Percentiles rank a stretch among this genome's conserved stretches.
Conservation (phyloP, 2,329 filamentous ascomycete genomes). For the Ophiocordyceps robertsii region DNA sequence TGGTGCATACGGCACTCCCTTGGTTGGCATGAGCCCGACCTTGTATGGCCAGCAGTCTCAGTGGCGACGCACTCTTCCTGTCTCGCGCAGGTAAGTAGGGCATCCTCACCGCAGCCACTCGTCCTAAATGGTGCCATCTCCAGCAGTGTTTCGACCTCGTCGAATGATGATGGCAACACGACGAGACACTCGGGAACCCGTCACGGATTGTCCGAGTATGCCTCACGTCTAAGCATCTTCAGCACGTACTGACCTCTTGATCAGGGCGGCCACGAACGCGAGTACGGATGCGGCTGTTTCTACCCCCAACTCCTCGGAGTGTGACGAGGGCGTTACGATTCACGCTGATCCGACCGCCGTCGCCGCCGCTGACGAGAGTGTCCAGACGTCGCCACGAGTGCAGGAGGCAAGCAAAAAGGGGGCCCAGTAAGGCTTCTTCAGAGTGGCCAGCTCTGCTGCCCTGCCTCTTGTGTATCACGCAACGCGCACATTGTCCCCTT, state of each 20-base stretch:
- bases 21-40: conserved; percentile 37
- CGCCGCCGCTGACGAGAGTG: conserved; percentile 23
- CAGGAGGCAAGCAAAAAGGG: conserved; percentile 26
- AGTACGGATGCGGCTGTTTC: conserved; percentile 24
- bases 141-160: conserved; percentile 14
- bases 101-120: neutral
- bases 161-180: conserved; percentile 13
- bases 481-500: neutral
- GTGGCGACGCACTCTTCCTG: conserved; percentile 19
- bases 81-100: conserved; percentile 16
- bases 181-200: conserved; percentile 17
- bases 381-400: conserved; percentile 32
- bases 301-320: conserved; percentile 31
- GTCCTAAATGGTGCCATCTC: neutral
- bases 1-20: conserved; percentile 50
- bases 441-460: conserved; percentile 1
- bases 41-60: conserved; percentile 23
- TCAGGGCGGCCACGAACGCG: conserved; percentile 24
- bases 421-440: conserved; percentile 3
- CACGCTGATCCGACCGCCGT: conserved; percentile 34
- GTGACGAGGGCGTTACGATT: conserved; percentile 41
- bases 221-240: conserved; percentile 11
- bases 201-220: conserved; percentile 23
- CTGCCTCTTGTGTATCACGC: conserved; percentile 3
- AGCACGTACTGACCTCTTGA: conserved; percentile 18